These are phyloP conservation scores for Saccharomycodes ludwigii DNA, from an alignment of 805 yeast genomes.

Conservation along the genomic window DNA sequence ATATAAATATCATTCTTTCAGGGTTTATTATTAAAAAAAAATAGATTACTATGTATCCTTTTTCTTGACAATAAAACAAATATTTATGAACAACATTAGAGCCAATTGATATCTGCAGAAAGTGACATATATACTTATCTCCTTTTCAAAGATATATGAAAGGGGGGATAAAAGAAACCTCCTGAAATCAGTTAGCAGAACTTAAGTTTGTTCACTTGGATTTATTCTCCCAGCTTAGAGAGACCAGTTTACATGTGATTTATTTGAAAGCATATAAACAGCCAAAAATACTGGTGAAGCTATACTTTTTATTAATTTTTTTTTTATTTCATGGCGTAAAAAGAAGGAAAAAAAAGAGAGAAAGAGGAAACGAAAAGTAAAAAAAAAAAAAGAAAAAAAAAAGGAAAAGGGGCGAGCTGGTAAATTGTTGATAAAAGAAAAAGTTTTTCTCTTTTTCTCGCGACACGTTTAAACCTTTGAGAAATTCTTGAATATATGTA, in stretches of 20 bases:
- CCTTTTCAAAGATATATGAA: no score
- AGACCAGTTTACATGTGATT: conserved; percentile 17
- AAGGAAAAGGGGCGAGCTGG: conserved; percentile 1
- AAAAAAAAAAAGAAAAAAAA: conserved; percentile 1
- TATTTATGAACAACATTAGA: conserved; percentile 18
- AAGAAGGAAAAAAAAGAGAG: not conserved
- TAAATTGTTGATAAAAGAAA: not conserved
- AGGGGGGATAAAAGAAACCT: no score
- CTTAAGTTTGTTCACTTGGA: conserved; percentile 15
- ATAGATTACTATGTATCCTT: not conserved
- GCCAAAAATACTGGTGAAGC: conserved; percentile 23
- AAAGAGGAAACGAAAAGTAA: conserved; percentile 1
- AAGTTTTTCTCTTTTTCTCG: no score
- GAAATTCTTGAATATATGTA: no score
- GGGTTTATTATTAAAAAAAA: not conserved
- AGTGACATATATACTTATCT: no score
- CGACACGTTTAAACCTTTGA: not conserved
- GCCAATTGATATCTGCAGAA: conserved; percentile 11
- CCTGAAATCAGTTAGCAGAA: conserved; percentile 17
- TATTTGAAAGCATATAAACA: conserved; percentile 14
- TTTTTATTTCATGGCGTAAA: conserved; percentile 1
- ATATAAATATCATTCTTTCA: conserved; percentile 1
- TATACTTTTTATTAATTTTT: no score
- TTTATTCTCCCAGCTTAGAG: conserved; percentile 19
- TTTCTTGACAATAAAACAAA: not conserved